These are phyloP conservation scores for Ehretia macrophylla DNA, from an alignment of 257 asterid species.

Conservation along the genomic window DNA sequence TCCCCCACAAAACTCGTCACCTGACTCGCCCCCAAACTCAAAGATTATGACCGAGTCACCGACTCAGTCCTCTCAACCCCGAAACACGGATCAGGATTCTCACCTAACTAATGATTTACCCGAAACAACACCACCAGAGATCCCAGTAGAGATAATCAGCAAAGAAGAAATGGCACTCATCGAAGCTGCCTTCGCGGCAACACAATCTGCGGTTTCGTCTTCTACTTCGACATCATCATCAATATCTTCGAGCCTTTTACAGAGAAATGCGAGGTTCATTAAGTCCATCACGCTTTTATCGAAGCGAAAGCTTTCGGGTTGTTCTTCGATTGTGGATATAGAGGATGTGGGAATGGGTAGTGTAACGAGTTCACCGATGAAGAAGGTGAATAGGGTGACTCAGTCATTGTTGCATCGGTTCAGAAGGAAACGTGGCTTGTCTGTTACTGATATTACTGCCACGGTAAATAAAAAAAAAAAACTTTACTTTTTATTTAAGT, in stretches of 20 bases:
- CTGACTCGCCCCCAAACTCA: constrained; percentile 16
- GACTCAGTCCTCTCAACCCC: constrained; percentile 20
- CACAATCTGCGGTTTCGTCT: constrained; percentile 16
- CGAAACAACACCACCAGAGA: constrained; percentile 15
- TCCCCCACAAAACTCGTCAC: constrained; percentile 20
- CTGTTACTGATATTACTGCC: constrained; percentile 79
- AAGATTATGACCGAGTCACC: constrained; percentile 40
- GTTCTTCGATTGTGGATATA: constrained; percentile 44
- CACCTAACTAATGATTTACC: too few species aligned
- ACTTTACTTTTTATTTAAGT: neutral
- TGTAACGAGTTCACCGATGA: constrained; percentile 11
- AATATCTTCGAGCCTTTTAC: constrained; percentile 21
- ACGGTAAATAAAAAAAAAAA: constrained; percentile 39
- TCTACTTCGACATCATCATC: neutral
- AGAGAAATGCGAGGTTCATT: constrained; percentile 36
- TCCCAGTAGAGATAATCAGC: constrained; percentile 60
- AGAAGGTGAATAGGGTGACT: constrained; percentile 27
- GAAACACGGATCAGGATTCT: too few species aligned
- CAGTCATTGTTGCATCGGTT: constrained; percentile 58
- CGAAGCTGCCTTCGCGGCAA: constrained; percentile 60
- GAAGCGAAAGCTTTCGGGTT: constrained; percentile 51
- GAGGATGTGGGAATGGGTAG: constrained; percentile 48
- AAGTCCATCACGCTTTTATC: constrained; percentile 49
- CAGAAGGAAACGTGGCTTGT: constrained; percentile 61
- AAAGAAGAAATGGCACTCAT: constrained; percentile 82